Conservation (phyloP, 2,329 filamentous ascomycete genomes). For the Beauveria sp. region DNA sequence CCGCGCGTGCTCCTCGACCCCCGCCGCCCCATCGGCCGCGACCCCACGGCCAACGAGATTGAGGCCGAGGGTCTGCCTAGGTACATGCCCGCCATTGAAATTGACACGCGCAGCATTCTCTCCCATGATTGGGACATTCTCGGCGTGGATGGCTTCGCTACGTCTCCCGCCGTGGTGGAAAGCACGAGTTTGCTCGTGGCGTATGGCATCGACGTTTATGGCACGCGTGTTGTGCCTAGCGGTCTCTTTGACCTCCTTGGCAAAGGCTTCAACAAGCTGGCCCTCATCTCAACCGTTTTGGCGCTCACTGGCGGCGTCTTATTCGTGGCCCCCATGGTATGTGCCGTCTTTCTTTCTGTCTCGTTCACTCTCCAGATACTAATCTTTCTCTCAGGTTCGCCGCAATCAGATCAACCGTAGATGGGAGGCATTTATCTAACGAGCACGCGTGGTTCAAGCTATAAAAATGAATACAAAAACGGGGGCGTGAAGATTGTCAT, state of each 20-base stretch:
- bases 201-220: conserved; percentile 83
- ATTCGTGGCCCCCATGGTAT: conserved; percentile 77
- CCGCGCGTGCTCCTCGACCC: conserved; percentile 76
- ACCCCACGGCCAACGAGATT: conserved; percentile 68
- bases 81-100: conserved; percentile 71
- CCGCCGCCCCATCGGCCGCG: conserved; percentile 75
- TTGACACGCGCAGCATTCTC: conserved; percentile 73
- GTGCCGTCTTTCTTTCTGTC: conserved; percentile 25
- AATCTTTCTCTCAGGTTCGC: conserved; percentile 37
- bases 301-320: conserved; percentile 71
- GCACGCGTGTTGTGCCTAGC: conserved; percentile 78
- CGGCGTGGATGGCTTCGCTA: conserved; percentile 65
- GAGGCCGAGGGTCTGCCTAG: conserved; percentile 71
- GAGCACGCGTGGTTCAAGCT: neutral
- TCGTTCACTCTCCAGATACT: conserved; percentile 18
- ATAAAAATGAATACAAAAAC: neutral
- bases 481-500: neutral
- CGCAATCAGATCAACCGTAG: conserved; percentile 61
- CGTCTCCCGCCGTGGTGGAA: conserved; percentile 73
- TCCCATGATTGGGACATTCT: conserved; percentile 77
- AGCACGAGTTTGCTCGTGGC: conserved; percentile 87
- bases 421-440: conserved; percentile 38
- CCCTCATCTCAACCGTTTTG: conserved; percentile 74
- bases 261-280: conserved; percentile 86
- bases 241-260: conserved; percentile 87